Evolutionary conservation across 2,329 filamentous ascomycete species (phyloP), one percentile per base, ranked within the genome.

Genomic region (Arthroderma uncinatum): DNA sequence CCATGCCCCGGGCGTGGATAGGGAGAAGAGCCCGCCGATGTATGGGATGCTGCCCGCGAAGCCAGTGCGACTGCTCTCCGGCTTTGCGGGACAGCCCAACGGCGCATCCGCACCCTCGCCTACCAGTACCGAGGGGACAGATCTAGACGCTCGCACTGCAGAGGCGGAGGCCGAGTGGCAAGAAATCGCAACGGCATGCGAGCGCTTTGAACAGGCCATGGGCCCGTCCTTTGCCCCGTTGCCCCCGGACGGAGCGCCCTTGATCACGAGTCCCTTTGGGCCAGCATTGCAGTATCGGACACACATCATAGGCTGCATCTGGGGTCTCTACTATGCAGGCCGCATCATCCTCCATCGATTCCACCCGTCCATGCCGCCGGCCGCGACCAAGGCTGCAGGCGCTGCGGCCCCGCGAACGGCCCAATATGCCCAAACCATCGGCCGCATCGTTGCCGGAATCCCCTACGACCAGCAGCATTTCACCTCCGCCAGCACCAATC

Each of bases 321-420:
- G 90, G 89, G 83, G 87, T 67, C 86, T 91, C 62, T 91, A 88
- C 69, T 87, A 95, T 70, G 88, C 92, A 77, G 85, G 85, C 0
- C 79, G 89, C 50, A 92, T 97, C 58, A 79, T 91, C 56, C 79
- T 93, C n/a, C 78, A 92, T 59, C 81, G 93, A 34, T 79, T 84
- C 0, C 91, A 96, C 63, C 93, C 93, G 0, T 82, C 81, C 23
- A 96, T 96, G 90, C 92, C 91, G 0, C 89, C 92, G 0, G 84
- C 91, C 7, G 87, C 90, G 36, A 90, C 95, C 82, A 82, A 90
- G 64, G 90, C 93, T 2, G 89, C 89, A 0, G 86, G 85, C 6
- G 79, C 94, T 61, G 83, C 87, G 8, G 89, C 89, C 0, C 75
- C 76, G 12, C 81, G 86, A 53, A 96, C 92, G 0, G 81, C 79